A percentile compares a stretch with the other conserved stretches of the same genome.
phyloP scores from a whole-genome alignment of 768 basidiomycete species.

The Suillus brevipes region DNA sequence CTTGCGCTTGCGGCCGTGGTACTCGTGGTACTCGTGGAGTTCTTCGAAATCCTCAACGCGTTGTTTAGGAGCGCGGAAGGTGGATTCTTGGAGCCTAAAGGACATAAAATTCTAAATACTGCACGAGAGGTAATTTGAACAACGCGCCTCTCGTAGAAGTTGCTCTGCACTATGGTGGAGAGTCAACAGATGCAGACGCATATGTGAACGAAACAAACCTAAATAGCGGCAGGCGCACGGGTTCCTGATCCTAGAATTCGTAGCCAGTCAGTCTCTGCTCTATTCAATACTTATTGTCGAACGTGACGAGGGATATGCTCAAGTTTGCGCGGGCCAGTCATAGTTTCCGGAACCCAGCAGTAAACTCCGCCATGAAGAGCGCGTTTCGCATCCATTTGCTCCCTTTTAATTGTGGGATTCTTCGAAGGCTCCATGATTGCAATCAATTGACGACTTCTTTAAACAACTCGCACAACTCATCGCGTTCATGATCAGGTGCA shows the following conservation, averaged over 20 bases:
- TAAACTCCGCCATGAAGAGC: too few relatives aligned
- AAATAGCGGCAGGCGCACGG: conserved; percentile 91
- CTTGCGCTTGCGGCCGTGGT: conserved; percentile 86
- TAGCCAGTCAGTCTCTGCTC: conserved; percentile 10
- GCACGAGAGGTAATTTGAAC: background rate
- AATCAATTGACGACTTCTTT: background rate
- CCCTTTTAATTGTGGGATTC: too few relatives aligned
- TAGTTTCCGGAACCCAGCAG: too few relatives aligned
- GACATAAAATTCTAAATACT: background rate
- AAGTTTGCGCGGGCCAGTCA: too few relatives aligned
- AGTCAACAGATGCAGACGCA: background rate
- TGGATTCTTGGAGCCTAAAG: conserved; percentile 85
- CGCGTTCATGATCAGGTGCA: conserved; percentile 21
- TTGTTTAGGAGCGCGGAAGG: conserved; percentile 90
- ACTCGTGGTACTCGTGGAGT: conserved; percentile 89
- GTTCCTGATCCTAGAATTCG: conserved; percentile 82
- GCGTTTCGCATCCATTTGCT: too few relatives aligned
- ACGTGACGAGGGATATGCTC: too few relatives aligned
- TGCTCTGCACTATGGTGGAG: conserved; percentile 83
- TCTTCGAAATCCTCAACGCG: conserved; percentile 95
- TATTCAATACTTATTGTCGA: too few relatives aligned
- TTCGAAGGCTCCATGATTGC: background rate
- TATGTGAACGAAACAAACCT: conserved; percentile 49
- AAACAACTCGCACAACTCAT: background rate
- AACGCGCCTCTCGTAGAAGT: conserved; percentile 82